Evolutionary conservation across 2,329 filamentous ascomycete genomes (phyloP).

Genomic region (Reticulascus tulasneorum): DNA sequence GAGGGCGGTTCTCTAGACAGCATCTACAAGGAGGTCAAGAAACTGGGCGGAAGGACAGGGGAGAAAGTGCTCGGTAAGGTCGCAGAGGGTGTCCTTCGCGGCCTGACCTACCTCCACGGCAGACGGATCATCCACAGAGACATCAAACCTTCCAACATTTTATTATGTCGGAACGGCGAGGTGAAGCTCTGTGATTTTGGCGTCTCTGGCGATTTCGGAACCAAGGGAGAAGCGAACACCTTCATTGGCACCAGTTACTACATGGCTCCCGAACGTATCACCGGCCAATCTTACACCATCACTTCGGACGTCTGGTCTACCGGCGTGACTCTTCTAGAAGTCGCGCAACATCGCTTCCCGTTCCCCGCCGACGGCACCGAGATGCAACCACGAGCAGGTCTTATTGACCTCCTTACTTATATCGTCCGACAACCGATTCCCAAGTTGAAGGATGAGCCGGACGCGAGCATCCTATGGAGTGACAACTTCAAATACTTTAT

Average conservation of each 20-base stretch:
- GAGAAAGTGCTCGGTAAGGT: conserved; percentile 98
- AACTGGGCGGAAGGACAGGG: conserved; percentile 87
- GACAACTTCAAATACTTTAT: conserved; percentile 99
- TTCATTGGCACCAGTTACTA: conserved; percentile 99
- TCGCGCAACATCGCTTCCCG: conserved; percentile 97
- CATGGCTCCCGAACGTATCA: conserved; percentile 98
- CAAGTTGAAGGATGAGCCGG: conserved; percentile 90
- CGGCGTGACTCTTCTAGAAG: conserved; percentile 94
- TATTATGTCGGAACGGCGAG: conserved; percentile 85
- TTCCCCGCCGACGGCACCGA: conserved; percentile 96
- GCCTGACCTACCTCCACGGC: conserved; percentile 89
- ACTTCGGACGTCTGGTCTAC: conserved; percentile 98
- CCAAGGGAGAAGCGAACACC: conserved; percentile 96
- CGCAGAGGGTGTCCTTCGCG: conserved; percentile 88
- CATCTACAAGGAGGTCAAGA: conserved; percentile 96
- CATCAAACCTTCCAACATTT: conserved; percentile 97
- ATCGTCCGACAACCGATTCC: conserved; percentile 95
- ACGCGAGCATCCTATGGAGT: conserved; percentile 87
- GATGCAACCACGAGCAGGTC: conserved; percentile 85
- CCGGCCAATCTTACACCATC: conserved; percentile 96
- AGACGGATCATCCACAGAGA: conserved; percentile 98
- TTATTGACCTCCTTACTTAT: conserved; percentile 95
- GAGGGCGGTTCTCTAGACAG: conserved; percentile 94
- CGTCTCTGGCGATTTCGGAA: conserved; percentile 95
- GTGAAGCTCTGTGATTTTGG: conserved; percentile 99